Evolutionary conservation across 108 stramenopile genomes (phyloP).

Genomic region (Parietichytrium sp.): DNA sequence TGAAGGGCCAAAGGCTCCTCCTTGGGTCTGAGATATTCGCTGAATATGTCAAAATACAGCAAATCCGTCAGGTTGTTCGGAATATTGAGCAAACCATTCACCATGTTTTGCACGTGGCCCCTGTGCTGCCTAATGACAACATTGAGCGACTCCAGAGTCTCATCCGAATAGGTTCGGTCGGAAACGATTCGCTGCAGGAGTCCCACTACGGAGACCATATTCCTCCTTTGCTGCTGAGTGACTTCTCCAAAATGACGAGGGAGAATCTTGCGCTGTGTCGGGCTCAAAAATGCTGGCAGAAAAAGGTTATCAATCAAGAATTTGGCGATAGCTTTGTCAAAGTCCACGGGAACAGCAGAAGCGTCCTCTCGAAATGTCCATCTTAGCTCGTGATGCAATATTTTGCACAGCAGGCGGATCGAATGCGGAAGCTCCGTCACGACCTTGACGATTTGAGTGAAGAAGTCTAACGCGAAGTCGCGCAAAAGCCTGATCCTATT

Average conservation of each 20-base stretch:
- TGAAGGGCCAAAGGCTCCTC: background rate
- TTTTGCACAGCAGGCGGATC: background rate
- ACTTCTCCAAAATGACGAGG: background rate
- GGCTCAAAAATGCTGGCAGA: background rate
- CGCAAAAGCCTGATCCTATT: background rate
- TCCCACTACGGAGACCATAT: background rate
- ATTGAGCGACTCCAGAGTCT: conserved; percentile 3
- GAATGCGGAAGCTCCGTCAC: background rate
- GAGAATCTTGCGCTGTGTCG: background rate
- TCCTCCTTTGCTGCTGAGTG: conserved; percentile 10
- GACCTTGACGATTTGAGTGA: background rate
- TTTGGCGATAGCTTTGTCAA: conserved; percentile 14
- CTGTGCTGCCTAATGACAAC: conserved; percentile 19
- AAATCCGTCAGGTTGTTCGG: background rate
- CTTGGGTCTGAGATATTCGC: background rate
- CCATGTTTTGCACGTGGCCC: background rate
- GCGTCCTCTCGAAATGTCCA: background rate
- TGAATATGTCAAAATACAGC: background rate
- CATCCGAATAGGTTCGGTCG: background rate
- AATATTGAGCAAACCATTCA: background rate
- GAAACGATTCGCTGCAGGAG: background rate
- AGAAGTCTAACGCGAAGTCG: background rate
- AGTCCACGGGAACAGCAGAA: background rate
- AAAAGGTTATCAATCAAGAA: background rate
- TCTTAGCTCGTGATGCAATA: conserved; percentile 1